Conservation (phyloP, 176 grass and related monocot species). For the Avena atlantica region DNA sequence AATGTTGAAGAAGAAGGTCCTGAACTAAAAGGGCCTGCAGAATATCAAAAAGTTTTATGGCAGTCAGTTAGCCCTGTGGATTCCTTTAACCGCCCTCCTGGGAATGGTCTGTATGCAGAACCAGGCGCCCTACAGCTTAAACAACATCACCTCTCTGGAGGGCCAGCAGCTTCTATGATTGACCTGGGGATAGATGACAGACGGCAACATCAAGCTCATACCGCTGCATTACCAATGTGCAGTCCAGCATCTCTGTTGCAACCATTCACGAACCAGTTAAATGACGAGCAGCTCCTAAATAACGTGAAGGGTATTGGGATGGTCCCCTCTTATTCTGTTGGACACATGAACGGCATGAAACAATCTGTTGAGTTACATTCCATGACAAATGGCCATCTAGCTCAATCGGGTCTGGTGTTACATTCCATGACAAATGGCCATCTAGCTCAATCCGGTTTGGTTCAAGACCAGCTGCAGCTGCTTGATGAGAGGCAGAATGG, state of each 20-base stretch:
- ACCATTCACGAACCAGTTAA: constrained; percentile 32
- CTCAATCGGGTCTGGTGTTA: constrained; percentile 37
- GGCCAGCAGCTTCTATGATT: constrained; percentile 29
- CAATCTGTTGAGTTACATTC: constrained; percentile 45
- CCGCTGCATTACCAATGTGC: constrained; percentile 32
- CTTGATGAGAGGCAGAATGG: constrained; percentile 51
- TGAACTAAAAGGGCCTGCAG: constrained; percentile 30
- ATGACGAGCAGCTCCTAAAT: constrained; percentile 32
- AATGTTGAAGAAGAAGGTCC: background rate
- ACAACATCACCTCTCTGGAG: constrained; percentile 32
- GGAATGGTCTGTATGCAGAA: constrained; percentile 34
- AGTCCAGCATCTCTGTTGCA: constrained; percentile 39
- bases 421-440: constrained; percentile 34
- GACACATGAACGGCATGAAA: constrained; percentile 40
- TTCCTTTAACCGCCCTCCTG: constrained; percentile 43
- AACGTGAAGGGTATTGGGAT: constrained; percentile 18
- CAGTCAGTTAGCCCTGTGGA: constrained; percentile 28
- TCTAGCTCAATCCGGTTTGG: constrained; percentile 31
- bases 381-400: constrained; percentile 17
- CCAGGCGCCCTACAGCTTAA: constrained; percentile 35
- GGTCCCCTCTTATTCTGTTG: constrained; percentile 34
- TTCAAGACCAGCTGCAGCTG: constrained; percentile 46
- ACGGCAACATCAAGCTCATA: constrained; percentile 19
- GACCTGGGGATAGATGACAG: constrained; percentile 43
- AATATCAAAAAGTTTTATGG: constrained; percentile 41